Percentiles rank a stretch among this genome's conserved stretches.
phyloP scores from a whole-genome alignment of 2,329 filamentous ascomycete species.

The Alternaria atra region DNA sequence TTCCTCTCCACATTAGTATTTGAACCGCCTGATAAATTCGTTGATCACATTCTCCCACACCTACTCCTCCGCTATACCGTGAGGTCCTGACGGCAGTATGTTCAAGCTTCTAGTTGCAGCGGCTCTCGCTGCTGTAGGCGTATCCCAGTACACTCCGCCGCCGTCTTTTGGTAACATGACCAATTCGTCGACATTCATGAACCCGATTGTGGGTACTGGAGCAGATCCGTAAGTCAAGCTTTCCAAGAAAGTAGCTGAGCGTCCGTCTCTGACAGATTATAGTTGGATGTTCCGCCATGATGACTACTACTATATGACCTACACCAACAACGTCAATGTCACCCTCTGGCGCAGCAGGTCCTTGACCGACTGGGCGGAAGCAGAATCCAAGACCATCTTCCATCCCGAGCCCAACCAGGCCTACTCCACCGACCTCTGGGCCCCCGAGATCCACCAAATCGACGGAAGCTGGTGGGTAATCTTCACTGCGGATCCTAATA shows the following conservation, averaged over 20 bases:
- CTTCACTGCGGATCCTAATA: conserved; percentile 61
- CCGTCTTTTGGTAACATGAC: conserved; percentile 14
- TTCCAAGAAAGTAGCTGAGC: background rate
- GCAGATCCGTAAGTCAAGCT: conserved; percentile 53
- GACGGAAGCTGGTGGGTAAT: conserved; percentile 61
- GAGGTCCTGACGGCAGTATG: conserved; percentile 20
- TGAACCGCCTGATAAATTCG: background rate
- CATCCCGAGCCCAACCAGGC: conserved; percentile 52
- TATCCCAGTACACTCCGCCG: conserved; percentile 29
- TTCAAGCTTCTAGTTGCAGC: conserved; percentile 26
- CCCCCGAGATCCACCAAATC: conserved; percentile 61
- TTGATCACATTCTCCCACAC: background rate
- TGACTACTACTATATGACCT: conserved; percentile 57
- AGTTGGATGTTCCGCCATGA: conserved; percentile 56
- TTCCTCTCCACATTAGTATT: conserved; percentile 13
- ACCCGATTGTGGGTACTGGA: conserved; percentile 54
- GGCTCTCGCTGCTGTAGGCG: conserved; percentile 27
- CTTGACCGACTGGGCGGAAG: conserved; percentile 57
- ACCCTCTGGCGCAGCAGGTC: conserved; percentile 54
- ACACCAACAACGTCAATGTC: conserved; percentile 56
- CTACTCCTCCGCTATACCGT: background rate
- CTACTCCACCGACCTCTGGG: conserved; percentile 61
- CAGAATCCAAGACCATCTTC: conserved; percentile 56
- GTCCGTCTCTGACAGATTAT: background rate
- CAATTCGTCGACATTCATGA: conserved; percentile 52